Base-by-base conservation (phyloP, 2,329 filamentous ascomycete species). In the Fusarium cicatricum region DNA sequence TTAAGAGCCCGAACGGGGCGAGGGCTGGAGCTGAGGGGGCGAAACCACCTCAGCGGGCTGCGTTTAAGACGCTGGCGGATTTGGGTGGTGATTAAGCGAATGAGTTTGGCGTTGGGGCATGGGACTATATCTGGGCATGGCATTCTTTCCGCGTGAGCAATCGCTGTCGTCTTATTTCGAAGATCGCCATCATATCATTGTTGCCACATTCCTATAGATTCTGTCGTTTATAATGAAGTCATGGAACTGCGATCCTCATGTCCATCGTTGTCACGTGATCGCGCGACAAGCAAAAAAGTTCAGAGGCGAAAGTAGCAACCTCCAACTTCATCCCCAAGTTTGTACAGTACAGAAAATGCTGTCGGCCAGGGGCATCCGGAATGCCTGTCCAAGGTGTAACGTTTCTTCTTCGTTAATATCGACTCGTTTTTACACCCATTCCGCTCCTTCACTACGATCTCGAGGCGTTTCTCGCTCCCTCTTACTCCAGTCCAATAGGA, bases 1-100 rank as follows among this genome's bases (percentile, higher is more conserved):
- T 55, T 11, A 73, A 77, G 11, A 69, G 62, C 33, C 62, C 69
- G 4, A 66, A 69, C 11, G 46, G 57, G 11, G 53, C 59, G 26
- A 58, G 53, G 14, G 62, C 65, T 21, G 64, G 57, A 15, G 54
- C 36, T 41, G 62, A 61, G 40, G 65, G 64, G n/a, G 63, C 64
- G 11, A 64, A 51, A 39, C 70, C 67, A 9, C 70, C 71, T 14
- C 73, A 72, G 21, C 75, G 73, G 48, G 58, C 78, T 32, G 65
- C 70, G 1, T 82, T 83, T 66, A 80, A 76, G 73, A 86, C 84
- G 2, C 62, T 86, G 71, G 80, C 83, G 8, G 84, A 86, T 61
- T 64, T 86, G 54, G 77, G 76, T 32, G 58, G 57, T 4, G 70
- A 74, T 19, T 71, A 44, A 64, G 34, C 21, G 28, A 46, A 14